phyloP scores from a whole-genome alignment of 106 monocot species.

The Phalaenopsis equestris region DNA sequence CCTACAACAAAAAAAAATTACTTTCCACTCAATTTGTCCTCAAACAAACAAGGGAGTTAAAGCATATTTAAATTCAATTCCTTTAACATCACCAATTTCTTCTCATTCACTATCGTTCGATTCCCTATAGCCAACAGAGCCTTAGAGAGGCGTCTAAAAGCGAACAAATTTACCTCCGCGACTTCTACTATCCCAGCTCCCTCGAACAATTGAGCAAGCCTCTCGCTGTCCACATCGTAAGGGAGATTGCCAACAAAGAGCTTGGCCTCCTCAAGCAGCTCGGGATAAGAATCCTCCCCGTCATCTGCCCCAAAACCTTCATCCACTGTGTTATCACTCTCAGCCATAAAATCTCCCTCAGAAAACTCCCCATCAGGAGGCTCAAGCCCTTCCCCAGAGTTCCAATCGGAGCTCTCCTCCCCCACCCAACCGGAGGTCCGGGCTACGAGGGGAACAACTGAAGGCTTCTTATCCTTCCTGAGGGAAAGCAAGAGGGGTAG shows the following conservation, averaged over 20 bases:
- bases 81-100: no score
- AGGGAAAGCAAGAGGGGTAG: conserved; percentile 11
- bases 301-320: conserved; percentile 9
- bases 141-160: not conserved
- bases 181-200: conserved; percentile 65
- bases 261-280: conserved; percentile 83
- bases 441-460: conserved; percentile 28
- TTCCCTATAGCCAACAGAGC: no score
- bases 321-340: not conserved
- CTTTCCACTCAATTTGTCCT: no score
- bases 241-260: conserved; percentile 80
- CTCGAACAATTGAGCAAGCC: conserved; percentile 55
- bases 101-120: no score
- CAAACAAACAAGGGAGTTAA: no score
- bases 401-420: conserved; percentile 6
- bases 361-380: not conserved
- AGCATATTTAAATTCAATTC: no score
- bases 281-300: conserved; percentile 22
- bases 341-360: conserved; percentile 1
- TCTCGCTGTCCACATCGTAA: conserved; percentile 60
- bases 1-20: no score
- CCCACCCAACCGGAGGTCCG: conserved; percentile 36
- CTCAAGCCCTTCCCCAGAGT: not conserved
- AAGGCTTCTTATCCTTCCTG: conserved; percentile 11
- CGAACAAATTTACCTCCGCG: conserved; percentile 50